These are phyloP conservation scores for Lentinula sp. DNA, from an alignment of 768 basidiomycete genomes.

Conservation along the genomic window DNA sequence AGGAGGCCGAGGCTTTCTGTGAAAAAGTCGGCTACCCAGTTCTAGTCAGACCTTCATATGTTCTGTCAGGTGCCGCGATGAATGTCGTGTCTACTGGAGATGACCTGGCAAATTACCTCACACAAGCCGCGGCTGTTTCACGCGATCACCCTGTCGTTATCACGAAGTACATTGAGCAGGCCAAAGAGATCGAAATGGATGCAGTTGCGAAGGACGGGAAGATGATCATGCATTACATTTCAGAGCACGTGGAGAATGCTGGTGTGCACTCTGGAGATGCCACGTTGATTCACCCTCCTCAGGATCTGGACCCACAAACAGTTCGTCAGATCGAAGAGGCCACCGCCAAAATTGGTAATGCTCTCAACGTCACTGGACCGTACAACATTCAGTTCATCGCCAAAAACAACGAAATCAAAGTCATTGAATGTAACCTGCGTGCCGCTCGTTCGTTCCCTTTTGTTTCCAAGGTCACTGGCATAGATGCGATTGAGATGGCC, in stretches of 20 bases:
- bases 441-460: constrained; percentile 98
- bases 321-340: constrained; percentile 96
- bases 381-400: constrained; percentile 99
- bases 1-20: constrained; percentile 87
- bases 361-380: constrained; percentile 95
- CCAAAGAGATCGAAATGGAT: constrained; percentile 99
- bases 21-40: constrained; percentile 92
- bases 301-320: constrained; percentile 95
- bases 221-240: constrained; percentile 99
- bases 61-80: constrained; percentile 99
- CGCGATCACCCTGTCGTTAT: constrained; percentile 97
- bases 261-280: constrained; percentile 99
- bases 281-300: constrained; percentile 95
- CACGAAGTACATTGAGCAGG: constrained; percentile 98
- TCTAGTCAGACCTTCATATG: constrained; percentile 95
- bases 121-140: constrained; percentile 93
- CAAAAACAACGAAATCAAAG: constrained; percentile 99
- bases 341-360: constrained; percentile 95
- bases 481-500: constrained; percentile 98
- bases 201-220: constrained; percentile 96
- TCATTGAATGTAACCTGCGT: constrained; percentile 98
- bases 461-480: constrained; percentile 96
- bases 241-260: constrained; percentile 98
- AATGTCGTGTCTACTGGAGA: constrained; percentile 94
- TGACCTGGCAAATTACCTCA: constrained; percentile 88